phyloP scores from a whole-genome alignment of 768 basidiomycete species.

The Solioccasus polychromus region DNA sequence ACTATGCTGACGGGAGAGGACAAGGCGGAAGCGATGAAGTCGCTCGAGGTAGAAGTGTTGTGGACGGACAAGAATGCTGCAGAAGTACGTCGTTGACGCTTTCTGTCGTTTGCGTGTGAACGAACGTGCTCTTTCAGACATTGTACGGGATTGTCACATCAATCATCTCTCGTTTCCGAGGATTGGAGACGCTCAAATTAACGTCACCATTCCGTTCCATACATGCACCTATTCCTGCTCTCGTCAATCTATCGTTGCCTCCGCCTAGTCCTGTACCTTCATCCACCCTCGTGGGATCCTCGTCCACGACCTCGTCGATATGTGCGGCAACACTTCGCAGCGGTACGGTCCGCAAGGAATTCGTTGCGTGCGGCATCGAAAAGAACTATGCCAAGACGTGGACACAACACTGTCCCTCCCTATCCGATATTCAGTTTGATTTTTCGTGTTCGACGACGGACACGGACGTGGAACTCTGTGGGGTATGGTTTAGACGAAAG shows the following conservation, averaged over 20 bases:
- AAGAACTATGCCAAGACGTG: conserved; percentile 27
- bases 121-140: conserved; percentile 12
- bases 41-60: conserved; percentile 27
- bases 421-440: conserved; percentile 28
- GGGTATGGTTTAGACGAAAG: conserved; percentile 31
- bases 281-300: background rate
- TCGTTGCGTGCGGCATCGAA: conserved; percentile 26
- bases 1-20: conserved; percentile 16
- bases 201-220: conserved; percentile 32
- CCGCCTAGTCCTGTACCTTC: conserved; percentile 7
- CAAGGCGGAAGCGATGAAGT: conserved; percentile 12
- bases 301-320: background rate
- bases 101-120: background rate
- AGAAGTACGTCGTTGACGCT: conserved; percentile 16
- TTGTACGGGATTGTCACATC: conserved; percentile 29
- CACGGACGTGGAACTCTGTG: conserved; percentile 27
- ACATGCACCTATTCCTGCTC: conserved; percentile 14
- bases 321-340: background rate
- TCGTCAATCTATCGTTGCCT: conserved; percentile 2
- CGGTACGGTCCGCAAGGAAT: conserved; percentile 18
- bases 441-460: conserved; percentile 28
- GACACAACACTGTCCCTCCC: conserved; percentile 27
- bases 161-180: conserved; percentile 31
- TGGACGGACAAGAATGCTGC: conserved; percentile 29
- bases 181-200: conserved; percentile 27